Evolutionary conservation across 345 rosid species (phyloP), one percentile per base, ranked within the genome.

Genomic region (Stellera chamaejasme): DNA sequence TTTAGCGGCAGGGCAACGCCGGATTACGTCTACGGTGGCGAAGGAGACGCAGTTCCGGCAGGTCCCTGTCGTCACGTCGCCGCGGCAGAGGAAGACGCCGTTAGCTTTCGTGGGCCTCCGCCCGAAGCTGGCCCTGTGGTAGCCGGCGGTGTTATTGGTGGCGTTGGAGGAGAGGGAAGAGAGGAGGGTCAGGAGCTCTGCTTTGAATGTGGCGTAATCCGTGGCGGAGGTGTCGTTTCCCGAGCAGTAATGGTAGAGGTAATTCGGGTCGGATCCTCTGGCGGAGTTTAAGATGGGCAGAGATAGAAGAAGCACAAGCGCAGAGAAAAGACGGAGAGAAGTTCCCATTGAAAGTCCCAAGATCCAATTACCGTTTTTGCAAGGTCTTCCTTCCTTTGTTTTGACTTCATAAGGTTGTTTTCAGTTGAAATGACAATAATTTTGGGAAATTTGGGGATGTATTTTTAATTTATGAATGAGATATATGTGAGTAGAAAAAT

Each of bases 71-170:
- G 54, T 3, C 9, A 27, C 19, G 45, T 77, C 78, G 0, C 75
- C 78, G 0, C 73, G 78, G 64, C 78, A 77, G 43, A 77, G 73
- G 49, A 60, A 77, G 49, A 70, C 66, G 60, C 71, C 67, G 53
- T 63, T 50, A 58, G 32, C 52, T 2, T 9, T 46, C 41, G 46
- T 50, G 32, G 63, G 36, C 53, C 25, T 58, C 4, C 11, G 26
- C 9, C 78, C 76, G 0, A 54, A 45, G 10, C 69, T 56, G 43
- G 63, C 23, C 45, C 14, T 60, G 58, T 59, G 45, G 69, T 66
- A 76, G 3, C 68, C 61, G 3, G 27, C 2, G 12, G 16, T 27
- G n/a, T 14, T 32, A 4, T 32, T 8, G 49, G 66, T 6, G 11
- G 63, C 48, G 15, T 52, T 61, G 52, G 73, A 58, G 50, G 77